phyloP scores from a whole-genome alignment of 2,329 filamentous ascomycete species.

The Aaosphaeria pasadenensis region DNA sequence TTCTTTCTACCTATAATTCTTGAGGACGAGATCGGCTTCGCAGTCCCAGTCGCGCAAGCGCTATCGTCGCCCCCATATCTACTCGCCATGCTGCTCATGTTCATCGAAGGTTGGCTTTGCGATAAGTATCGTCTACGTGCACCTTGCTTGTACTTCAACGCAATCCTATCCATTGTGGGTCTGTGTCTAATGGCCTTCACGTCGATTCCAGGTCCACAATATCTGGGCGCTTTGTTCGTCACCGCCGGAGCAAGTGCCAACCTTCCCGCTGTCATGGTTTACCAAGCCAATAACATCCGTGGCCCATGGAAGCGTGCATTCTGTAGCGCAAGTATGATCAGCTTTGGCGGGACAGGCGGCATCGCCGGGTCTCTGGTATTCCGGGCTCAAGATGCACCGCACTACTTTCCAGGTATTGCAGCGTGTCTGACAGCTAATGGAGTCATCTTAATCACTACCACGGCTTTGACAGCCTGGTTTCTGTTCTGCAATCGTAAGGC shows the following conservation, averaged over 20 bases:
- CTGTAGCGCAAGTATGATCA: conserved; percentile 27
- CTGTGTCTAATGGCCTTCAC: conserved; percentile 17
- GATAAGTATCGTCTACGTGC: conserved; percentile 27
- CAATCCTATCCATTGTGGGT: conserved; percentile 12
- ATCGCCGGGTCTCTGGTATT: conserved; percentile 30
- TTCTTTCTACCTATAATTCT: not conserved
- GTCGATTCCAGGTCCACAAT: conserved; percentile 21
- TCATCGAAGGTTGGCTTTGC: conserved; percentile 31
- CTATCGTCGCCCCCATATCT: conserved; percentile 32
- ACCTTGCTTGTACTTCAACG: conserved; percentile 25
- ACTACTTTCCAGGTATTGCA: conserved; percentile 26
- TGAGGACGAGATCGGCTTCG: not conserved
- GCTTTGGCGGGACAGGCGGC: conserved; percentile 30
- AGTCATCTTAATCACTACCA: conserved; percentile 14
- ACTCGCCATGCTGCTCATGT: conserved; percentile 29
- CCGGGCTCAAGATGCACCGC: conserved; percentile 28
- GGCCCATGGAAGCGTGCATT: conserved; percentile 25
- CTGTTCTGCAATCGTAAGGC: conserved; percentile 12
- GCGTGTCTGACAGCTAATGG: conserved; percentile 16
- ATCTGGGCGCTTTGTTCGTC: conserved; percentile 33
- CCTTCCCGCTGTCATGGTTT: conserved; percentile 27
- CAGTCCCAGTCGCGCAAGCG: not conserved
- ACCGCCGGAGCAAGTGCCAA: conserved; percentile 29
- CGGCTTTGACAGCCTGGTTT: conserved; percentile 7
- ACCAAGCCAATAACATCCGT: conserved; percentile 33